Base-by-base conservation (phyloP, 108 stramenopile species). In the Epithemia pelagica region DNA sequence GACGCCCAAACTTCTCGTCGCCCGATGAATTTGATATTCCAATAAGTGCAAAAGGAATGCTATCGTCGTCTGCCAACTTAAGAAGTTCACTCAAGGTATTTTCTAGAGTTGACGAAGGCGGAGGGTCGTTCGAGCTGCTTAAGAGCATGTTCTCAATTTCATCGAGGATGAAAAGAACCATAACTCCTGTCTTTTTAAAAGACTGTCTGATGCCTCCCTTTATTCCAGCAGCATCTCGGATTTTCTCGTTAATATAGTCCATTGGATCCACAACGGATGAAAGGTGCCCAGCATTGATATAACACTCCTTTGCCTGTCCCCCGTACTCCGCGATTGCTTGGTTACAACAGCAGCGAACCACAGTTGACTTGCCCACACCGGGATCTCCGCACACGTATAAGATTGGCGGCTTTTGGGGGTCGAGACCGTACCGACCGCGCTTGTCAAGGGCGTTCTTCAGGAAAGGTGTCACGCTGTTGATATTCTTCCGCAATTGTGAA, bases 21-120 rank as follows among this genome's bases (percentile, higher is more conserved):
- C 73, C 81, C 15, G 87, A 67, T 22, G 81, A 79, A 61, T 92
- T 92, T n/a, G 88, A 89, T 62, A 92, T 87, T 24, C 87, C 91
- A 68, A 92, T 81, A 64, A 92, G 24, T 27, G 78, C 82, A 20
- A 92, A 75, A 23, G 58, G n/a, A 27, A 76, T 52, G 8, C 74
- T 66, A 32, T 58, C 57, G 24, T 82, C 64, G 22, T 59, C 56
- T 1, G 82, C 75, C 70, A 69, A 83, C 0, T 54, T 67, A 18
- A 82, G 58, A 1, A 92, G 58, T 32, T 63, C 64, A 28, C 60
- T 37, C 32, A 31, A 28, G 23, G 2, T 61, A 67, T 15, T 19
- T 61, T 66, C 72, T 7, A 7, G 25, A 19, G 5, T 21, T 5
- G 56, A 26, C 5, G 25, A 27, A 3, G 53, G n/a, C 10, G 28